These are phyloP conservation scores for Scytalidium lignicola DNA, from an alignment of 2,329 filamentous ascomycete genomes.

Conservation along the genomic window DNA sequence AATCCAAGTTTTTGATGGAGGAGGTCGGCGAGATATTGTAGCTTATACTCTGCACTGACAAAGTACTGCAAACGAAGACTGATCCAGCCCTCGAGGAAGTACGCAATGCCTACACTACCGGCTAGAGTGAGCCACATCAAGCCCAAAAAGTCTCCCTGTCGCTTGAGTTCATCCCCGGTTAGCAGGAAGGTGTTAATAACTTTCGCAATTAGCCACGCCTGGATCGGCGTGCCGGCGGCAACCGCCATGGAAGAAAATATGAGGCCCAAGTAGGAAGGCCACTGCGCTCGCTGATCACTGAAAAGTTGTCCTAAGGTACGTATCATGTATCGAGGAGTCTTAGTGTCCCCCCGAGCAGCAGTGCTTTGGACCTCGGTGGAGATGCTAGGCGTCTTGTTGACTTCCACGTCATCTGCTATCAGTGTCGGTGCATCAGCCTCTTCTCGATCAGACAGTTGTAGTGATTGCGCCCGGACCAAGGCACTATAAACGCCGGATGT, in stretches of 20 bases:
- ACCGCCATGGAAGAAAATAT: conserved; percentile 21
- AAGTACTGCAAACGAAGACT: conserved; percentile 39
- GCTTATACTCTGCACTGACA: conserved; percentile 43
- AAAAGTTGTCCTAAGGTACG: conserved; percentile 23
- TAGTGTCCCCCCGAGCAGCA: too few relatives aligned
- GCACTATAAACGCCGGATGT: conserved; percentile 47
- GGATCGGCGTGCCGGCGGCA: conserved; percentile 16
- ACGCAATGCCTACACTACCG: conserved; percentile 32
- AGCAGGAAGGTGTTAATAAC: conserved; percentile 25
- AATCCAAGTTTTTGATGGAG: conserved; percentile 36
- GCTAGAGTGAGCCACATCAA: conserved; percentile 45
- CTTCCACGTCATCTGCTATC: too few relatives aligned
- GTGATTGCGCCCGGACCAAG: conserved; percentile 33
- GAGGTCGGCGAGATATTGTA: conserved; percentile 40
- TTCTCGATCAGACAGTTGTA: not conserved
- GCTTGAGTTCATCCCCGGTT: conserved; percentile 12
- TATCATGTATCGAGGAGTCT: not conserved
- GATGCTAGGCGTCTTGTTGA: too few relatives aligned
- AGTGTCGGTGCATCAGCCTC: too few relatives aligned
- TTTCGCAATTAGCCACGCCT: conserved; percentile 30
- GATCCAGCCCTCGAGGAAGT: conserved; percentile 24
- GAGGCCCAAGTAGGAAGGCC: conserved; percentile 21
- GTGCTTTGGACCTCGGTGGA: too few relatives aligned
- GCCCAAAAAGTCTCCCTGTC: conserved; percentile 38
- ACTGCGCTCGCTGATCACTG: conserved; percentile 16